A percentile compares a stretch with the other conserved stretches of the same genome.
phyloP scores from a whole-genome alignment of 352 stramenopile genomes.

The Pythium folliculosum region DNA sequence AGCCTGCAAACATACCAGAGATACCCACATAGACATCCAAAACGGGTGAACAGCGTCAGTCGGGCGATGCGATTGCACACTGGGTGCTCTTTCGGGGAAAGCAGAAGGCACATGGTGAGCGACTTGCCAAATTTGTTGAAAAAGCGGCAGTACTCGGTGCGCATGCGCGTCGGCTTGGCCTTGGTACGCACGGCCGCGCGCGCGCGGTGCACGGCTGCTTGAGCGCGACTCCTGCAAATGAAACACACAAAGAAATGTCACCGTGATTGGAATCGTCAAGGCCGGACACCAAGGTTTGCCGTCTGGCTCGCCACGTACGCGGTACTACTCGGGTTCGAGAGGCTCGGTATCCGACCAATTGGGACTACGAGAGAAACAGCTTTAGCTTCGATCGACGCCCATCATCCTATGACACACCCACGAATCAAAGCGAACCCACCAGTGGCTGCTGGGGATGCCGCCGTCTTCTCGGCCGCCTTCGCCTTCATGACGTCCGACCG shows the following conservation, averaged over 20 bases:
- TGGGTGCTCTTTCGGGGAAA: no score
- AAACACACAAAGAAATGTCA: background rate
- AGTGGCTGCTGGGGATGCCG: background rate
- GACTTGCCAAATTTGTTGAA: constrained; percentile 83
- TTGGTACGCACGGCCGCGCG: constrained; percentile 41
- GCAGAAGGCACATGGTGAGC: background rate
- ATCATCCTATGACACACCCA: background rate
- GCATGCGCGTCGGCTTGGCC: constrained; percentile 35
- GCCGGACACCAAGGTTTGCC: background rate
- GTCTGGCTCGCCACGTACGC: constrained; percentile 6
- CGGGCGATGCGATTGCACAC: background rate
- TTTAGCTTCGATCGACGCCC: background rate
- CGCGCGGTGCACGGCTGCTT: constrained; percentile 53
- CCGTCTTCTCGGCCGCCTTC: constrained; percentile 8
- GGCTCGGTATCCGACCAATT: background rate
- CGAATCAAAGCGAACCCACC: no score
- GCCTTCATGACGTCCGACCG: constrained; percentile 51
- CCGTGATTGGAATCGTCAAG: background rate
- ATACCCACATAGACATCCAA: background rate
- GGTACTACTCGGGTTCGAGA: constrained; percentile 7
- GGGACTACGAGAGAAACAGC: background rate
- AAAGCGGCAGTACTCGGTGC: constrained; percentile 81
- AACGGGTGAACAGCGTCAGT: background rate
- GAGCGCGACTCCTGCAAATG: constrained; percentile 37
- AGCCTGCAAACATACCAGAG: constrained; percentile 41